These are phyloP conservation scores for Macrotyloma uniflorum DNA, from an alignment of 306 rosid species.

Conservation along the genomic window DNA sequence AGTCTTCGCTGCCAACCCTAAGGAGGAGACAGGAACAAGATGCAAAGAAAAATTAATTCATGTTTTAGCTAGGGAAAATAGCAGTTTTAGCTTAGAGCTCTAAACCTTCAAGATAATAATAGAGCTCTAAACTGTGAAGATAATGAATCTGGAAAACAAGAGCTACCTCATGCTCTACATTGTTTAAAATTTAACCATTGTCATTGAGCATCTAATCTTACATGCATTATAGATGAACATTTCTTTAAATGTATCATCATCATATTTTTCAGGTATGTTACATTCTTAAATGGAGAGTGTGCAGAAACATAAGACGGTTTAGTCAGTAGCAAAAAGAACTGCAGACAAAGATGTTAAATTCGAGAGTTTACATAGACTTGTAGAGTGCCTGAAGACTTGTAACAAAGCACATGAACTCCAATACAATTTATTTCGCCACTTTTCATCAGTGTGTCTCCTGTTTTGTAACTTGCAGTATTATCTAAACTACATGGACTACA, in stretches of 20 bases:
- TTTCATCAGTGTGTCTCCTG: not conserved
- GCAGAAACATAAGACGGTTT: not conserved
- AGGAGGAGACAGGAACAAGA: not conserved
- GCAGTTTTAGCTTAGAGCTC: not conserved
- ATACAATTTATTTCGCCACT: not conserved
- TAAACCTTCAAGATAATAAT: not conserved
- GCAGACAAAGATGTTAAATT: not conserved
- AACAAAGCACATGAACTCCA: not conserved
- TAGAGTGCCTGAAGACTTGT: not conserved
- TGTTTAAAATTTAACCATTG: not conserved
- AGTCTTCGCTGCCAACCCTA: conserved; percentile 93
- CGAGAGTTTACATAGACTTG: not conserved
- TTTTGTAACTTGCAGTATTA: not conserved
- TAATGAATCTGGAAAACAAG: not conserved
- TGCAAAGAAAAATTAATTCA: conserved; percentile 2
- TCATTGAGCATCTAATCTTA: not conserved
- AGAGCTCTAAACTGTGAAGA: not conserved
- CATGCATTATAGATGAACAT: not conserved
- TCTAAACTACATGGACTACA: not conserved
- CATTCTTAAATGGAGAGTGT: not conserved
- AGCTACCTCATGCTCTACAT: not conserved
- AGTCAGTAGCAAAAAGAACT: not conserved
- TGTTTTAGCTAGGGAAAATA: conserved; percentile 7
- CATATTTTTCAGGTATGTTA: not conserved
- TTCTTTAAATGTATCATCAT: not conserved